phyloP scores from a whole-genome alignment of 768 basidiomycete genomes.

The Termitomyces titanicus region DNA sequence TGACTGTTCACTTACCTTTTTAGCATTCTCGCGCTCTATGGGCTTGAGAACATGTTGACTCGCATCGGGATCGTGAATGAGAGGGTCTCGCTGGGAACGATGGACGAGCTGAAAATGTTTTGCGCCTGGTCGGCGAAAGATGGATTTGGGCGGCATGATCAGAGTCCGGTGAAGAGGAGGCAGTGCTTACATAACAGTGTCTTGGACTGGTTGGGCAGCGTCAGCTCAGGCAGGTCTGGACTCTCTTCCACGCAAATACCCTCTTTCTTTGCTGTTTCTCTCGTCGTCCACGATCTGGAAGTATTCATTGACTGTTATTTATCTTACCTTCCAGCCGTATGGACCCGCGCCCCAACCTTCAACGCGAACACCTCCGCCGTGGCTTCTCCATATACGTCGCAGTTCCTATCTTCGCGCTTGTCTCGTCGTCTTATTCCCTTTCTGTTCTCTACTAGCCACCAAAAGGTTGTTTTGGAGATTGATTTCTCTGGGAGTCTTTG shows the following conservation, averaged over 20 bases:
- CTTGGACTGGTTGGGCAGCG: constrained; percentile 15
- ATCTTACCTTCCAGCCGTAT: constrained; percentile 24
- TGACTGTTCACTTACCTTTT: constrained; percentile 43
- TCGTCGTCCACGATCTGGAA: constrained; percentile 16
- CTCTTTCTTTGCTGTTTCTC: constrained; percentile 5
- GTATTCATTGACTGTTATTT: constrained; percentile 24
- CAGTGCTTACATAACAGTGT: constrained; percentile 30
- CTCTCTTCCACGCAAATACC: constrained; percentile 11
- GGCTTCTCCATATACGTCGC: constrained; percentile 88
- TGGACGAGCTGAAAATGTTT: constrained; percentile 97
- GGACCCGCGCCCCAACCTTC: constrained; percentile 54
- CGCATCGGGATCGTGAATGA: constrained; percentile 90
- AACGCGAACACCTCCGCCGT: constrained; percentile 76
- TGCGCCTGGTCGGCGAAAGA: constrained; percentile 86
- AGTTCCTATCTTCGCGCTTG: constrained; percentile 21
- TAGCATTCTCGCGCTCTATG: constrained; percentile 67
- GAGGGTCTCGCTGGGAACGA: constrained; percentile 91
- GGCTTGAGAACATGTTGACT: constrained; percentile 86
- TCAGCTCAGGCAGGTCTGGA: constrained; percentile 11
- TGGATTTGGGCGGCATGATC: constrained; percentile 74
- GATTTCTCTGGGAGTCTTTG: constrained; percentile 87
- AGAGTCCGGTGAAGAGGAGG: constrained; percentile 17
- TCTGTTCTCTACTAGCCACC: constrained; percentile 82
- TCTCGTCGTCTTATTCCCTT: constrained; percentile 36
- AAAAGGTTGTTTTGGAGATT: constrained; percentile 92